Conservation (phyloP, 164 flowering plant genomes). For the Magnolia kwangsiensis region DNA sequence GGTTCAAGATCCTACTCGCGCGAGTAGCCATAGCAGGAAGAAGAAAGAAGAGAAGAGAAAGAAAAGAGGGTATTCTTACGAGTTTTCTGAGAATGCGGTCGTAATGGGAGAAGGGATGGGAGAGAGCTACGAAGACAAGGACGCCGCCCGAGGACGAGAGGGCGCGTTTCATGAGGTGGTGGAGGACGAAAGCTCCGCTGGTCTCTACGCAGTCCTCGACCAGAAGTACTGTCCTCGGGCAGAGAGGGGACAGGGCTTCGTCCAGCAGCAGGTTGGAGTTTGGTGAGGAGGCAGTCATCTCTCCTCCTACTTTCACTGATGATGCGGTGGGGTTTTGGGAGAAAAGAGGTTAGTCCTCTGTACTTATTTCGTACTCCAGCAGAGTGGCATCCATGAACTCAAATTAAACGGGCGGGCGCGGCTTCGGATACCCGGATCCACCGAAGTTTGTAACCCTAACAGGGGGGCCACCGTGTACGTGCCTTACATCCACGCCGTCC, state of each 20-base stretch:
- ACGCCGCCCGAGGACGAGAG: slow-evolving; percentile 32
- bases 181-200: slow-evolving; percentile 74
- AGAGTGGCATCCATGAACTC: no score
- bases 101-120: slow-evolving; percentile 89
- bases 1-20: no score
- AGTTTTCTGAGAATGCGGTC: slow-evolving; percentile 82
- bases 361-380: no score
- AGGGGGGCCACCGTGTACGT: no score
- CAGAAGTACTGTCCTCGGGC: slow-evolving; percentile 27
- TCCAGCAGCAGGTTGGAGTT: slow-evolving; percentile 34
- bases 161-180: slow-evolving; percentile 69
- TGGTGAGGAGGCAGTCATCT: background rate
- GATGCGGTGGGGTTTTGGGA: background rate
- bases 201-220: slow-evolving; percentile 86
- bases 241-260: slow-evolving; percentile 38
- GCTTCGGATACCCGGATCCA: no score
- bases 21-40: no score
- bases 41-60: background rate
- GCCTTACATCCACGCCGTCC: no score
- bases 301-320: background rate
- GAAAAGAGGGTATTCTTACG: slow-evolving; percentile 29
- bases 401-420: no score
- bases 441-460: no score
- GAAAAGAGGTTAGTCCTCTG: no score
- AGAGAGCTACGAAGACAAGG: slow-evolving; percentile 57